Percentiles rank a stretch among this genome's conserved stretches.
Conservation (phyloP, 176 grass and related monocot species). For the Elymus sibiricus region DNA sequence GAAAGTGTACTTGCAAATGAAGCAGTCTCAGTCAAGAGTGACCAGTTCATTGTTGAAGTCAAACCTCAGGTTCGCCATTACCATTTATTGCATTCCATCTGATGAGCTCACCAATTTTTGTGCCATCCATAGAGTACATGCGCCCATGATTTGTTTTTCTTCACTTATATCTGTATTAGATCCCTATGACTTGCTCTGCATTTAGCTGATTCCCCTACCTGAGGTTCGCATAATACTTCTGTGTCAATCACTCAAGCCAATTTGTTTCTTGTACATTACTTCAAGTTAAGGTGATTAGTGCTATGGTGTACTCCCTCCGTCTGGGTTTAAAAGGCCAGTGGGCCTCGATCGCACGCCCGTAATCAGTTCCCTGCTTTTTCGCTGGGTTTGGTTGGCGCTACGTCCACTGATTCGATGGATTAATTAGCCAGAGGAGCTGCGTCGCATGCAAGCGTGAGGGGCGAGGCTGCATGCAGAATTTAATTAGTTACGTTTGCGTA, state of each 20-base stretch:
- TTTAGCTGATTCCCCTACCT: background rate
- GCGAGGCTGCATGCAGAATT: too few species aligned
- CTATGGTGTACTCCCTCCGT: too few species aligned
- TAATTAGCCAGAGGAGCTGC: too few species aligned
- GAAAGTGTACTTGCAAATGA: conserved; percentile 77
- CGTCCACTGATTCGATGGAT: too few species aligned
- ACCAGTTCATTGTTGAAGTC: conserved; percentile 89
- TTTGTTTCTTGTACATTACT: background rate
- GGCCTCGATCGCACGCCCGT: too few species aligned
- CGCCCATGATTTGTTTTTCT: background rate
- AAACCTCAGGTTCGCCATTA: conserved; percentile 66
- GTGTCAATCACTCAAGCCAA: background rate
- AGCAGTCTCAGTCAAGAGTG: conserved; percentile 75
- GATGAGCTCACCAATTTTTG: background rate
- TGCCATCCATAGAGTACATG: background rate
- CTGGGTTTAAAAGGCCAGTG: too few species aligned
- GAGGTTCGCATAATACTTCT: background rate
- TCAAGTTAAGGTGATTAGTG: too few species aligned
- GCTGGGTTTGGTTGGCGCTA: too few species aligned
- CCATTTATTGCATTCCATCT: conserved; percentile 14
- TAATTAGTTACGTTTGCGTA: too few species aligned
- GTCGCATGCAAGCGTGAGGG: too few species aligned
- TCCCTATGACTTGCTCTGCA: background rate
- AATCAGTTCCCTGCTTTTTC: too few species aligned
- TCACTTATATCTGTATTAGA: background rate